A percentile compares a stretch with the other conserved stretches of the same genome.
phyloP scores from a whole-genome alignment of 345 rosid genomes.

The Physaria fendleri region DNA sequence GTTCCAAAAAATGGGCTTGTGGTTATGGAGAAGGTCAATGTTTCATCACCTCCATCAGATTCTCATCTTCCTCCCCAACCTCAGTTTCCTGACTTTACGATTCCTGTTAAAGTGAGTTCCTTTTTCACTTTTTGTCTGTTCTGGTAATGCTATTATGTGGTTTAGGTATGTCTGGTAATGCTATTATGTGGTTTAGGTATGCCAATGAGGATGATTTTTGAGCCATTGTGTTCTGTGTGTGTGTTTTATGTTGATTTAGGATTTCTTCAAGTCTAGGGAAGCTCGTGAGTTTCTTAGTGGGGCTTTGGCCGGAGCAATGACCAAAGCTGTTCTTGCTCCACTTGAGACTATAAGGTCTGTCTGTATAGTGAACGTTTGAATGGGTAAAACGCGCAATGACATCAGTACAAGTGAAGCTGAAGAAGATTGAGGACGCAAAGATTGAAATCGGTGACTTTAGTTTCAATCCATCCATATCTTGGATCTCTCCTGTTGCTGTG shows the following conservation, averaged over 20 bases:
- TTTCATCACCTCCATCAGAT: slow-evolving; percentile 28
- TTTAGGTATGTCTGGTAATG: too few species aligned
- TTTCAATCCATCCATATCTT: slow-evolving; percentile 55
- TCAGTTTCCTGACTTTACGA: slow-evolving; percentile 56
- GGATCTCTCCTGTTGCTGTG: slow-evolving; percentile 91
- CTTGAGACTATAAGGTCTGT: slow-evolving; percentile 98
- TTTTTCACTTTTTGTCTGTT: neutral
- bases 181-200: neutral
- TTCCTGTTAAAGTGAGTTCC: slow-evolving; percentile 42
- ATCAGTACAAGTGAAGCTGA: slow-evolving; percentile 63
- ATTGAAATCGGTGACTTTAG: slow-evolving; percentile 59
- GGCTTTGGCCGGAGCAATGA: slow-evolving; percentile 97
- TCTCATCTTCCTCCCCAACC: slow-evolving; percentile 48
- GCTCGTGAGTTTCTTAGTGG: slow-evolving; percentile 92
- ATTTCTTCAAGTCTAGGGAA: slow-evolving; percentile 62
- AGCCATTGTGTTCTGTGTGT: neutral
- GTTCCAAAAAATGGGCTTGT: slow-evolving; percentile 62
- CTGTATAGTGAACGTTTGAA: slow-evolving; percentile 54
- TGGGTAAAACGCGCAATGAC: slow-evolving; percentile 76
- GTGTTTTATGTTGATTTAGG: slow-evolving; percentile 52
- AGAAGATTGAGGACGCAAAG: slow-evolving; percentile 40
- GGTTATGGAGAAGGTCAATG: slow-evolving; percentile 40
- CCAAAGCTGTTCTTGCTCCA: slow-evolving; percentile 98
- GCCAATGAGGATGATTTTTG: neutral
- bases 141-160: neutral